Evolutionary conservation across 2,329 filamentous ascomycete genomes (phyloP), one percentile per base, ranked within the genome.

Genomic region (Sporothrix pseudoabietina): DNA sequence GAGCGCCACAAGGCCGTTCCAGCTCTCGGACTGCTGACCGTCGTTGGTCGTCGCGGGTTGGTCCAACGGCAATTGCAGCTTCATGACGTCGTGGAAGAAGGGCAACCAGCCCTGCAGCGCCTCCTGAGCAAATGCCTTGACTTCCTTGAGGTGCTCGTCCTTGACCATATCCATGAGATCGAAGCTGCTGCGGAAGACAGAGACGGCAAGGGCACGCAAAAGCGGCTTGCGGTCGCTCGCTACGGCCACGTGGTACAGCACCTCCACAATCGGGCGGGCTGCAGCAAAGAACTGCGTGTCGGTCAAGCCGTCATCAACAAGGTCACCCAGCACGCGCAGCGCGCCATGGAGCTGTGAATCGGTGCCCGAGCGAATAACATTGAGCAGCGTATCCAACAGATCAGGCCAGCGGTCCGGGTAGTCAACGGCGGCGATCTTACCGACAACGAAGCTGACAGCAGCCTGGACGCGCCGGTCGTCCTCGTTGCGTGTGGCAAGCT

Each of bases 91-190:
- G 77, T 94, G 86, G 84, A 98, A 96, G 84, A 97, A 97, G 4
- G 94, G 93, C 75, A 93, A 91, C 96, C 96, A 99, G 69, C 89
- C 88, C 77, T 86, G 87, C 68, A 98, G 86, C 0, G 94, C 90
- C 79, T 97, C 92, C 75, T 97, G 93, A 71, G 95, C 94, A 80
- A 99, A 99, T 0, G 87, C 87, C 82, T 93, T 96, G 75, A 98
- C 94, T 72, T 93, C 93, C 73, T 88, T 87, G 78, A 93, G 92
- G 82, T 98, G 93, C 77, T 97, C 93, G 77, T 97, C 94, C 85
- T 97, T 92, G 77, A 98, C 92, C 89, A 98, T 97, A 82, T 98
- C 94, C 84, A 99, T 89, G 73, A 96, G 93, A 80, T 98, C 94
- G 81, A 99, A 97, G 82, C 94, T 97, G 68, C 90, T 90, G 73